Percentiles rank a stretch among this genome's conserved stretches.
These are phyloP conservation scores for Knoxia roxburghii DNA, from an alignment of 257 asterid species.

Conservation along the genomic window DNA sequence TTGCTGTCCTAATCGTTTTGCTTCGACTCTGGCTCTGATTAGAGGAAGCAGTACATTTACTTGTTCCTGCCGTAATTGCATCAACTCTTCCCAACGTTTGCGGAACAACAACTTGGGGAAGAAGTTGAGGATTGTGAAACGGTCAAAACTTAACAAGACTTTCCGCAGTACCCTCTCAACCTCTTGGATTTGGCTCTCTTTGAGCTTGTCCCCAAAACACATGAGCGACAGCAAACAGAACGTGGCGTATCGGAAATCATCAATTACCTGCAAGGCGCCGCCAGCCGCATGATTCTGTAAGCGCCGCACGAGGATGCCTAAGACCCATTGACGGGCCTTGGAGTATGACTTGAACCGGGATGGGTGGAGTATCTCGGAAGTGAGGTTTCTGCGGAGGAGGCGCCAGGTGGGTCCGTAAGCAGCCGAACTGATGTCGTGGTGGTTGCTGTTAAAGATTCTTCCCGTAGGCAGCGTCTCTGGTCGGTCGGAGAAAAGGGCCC, in stretches of 20 bases:
- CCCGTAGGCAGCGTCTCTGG: conserved; percentile 16
- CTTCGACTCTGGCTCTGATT: conserved; percentile 34
- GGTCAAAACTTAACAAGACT: conserved; percentile 22
- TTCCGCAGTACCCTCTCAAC: conserved; percentile 35
- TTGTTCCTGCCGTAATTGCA: conserved; percentile 35
- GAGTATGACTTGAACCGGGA: conserved; percentile 27
- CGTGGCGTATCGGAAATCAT: conserved; percentile 59
- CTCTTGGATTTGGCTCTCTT: conserved; percentile 40
- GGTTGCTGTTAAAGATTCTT: conserved; percentile 22
- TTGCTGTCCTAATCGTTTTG: conserved; percentile 9
- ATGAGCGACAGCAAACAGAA: conserved; percentile 48
- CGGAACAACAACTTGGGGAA: conserved; percentile 43
- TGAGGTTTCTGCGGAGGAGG: conserved; percentile 35
- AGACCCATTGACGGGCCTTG: conserved; percentile 23
- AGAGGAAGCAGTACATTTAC: conserved; percentile 41
- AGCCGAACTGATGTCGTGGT: conserved; percentile 24
- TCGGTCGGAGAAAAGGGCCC: conserved; percentile 35
- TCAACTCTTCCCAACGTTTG: conserved; percentile 37
- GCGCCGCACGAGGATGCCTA: conserved; percentile 19
- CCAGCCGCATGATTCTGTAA: neutral
- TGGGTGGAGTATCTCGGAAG: conserved; percentile 31
- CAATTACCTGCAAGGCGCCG: conserved; percentile 14
- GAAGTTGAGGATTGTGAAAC: conserved; percentile 32
- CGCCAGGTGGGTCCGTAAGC: conserved; percentile 38
- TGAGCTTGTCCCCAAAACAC: conserved; percentile 60